These are phyloP conservation scores for Acer saccharum DNA, from an alignment of 345 rosid genomes.

Conservation along the genomic window DNA sequence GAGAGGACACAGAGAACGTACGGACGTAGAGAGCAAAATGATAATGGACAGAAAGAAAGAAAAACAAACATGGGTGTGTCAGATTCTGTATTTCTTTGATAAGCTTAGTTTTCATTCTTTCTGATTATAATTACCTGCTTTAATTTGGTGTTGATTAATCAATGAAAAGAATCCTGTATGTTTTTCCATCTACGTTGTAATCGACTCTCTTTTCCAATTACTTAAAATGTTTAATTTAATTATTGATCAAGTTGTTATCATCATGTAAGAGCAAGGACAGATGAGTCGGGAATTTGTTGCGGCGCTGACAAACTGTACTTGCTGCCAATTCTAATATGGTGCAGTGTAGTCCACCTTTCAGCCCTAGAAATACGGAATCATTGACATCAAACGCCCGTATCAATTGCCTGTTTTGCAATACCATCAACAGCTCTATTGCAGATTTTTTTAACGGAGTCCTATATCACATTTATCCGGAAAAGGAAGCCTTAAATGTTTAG, in stretches of 20 bases:
- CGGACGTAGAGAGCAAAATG: too few species aligned
- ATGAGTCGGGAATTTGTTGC: background rate
- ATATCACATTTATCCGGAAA: too few species aligned
- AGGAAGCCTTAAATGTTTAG: too few species aligned
- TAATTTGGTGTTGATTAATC: background rate
- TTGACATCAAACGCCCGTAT: too few species aligned
- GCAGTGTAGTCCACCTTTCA: too few species aligned
- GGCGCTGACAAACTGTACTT: background rate
- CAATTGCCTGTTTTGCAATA: too few species aligned
- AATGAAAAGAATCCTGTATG: constrained; percentile 12
- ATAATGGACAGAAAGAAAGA: background rate
- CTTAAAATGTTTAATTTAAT: background rate
- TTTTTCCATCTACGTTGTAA: background rate
- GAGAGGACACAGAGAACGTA: background rate
- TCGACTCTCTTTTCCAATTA: background rate
- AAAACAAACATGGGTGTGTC: background rate
- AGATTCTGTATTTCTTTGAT: background rate
- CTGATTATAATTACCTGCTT: background rate
- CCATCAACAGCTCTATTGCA: too few species aligned
- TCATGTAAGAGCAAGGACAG: background rate
- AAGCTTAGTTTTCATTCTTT: constrained; percentile 4
- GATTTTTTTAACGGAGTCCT: too few species aligned
- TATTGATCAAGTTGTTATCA: too few species aligned
- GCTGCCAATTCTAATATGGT: background rate
- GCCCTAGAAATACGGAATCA: too few species aligned